Percentiles rank a stretch among this genome's conserved stretches.
phyloP scores from a whole-genome alignment of 208 protist species.

The Leishmania amazonensis region DNA sequence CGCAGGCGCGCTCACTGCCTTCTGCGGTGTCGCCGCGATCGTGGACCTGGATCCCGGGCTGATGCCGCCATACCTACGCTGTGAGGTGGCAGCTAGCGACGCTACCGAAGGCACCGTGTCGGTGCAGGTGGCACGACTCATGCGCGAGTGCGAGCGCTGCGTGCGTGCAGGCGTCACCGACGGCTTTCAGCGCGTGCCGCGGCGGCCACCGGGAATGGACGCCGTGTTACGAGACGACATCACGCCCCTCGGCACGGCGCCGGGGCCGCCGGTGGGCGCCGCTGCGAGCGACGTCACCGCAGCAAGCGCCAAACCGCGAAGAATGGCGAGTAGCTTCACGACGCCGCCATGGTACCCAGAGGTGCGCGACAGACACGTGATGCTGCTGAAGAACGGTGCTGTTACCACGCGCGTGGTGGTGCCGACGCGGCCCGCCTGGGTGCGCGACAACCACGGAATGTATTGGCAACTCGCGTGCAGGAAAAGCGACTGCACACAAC shows the following conservation, averaged over 20 bases:
- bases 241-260: background rate
- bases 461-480: background rate
- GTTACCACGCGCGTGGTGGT: background rate
- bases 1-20: constrained; percentile 24
- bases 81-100: background rate
- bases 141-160: background rate
- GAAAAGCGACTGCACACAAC: background rate
- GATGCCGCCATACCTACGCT: background rate
- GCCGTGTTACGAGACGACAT: background rate
- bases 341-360: background rate
- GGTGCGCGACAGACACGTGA: background rate
- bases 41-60: constrained; percentile 1
- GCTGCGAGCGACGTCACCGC: background rate
- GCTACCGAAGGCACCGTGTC: background rate
- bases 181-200: constrained; percentile 1
- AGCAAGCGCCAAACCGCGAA: background rate
- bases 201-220: background rate
- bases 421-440: background rate
- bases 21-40: constrained; percentile 11
- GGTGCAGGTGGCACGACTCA: constrained; percentile 5
- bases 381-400: background rate
- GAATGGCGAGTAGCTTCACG: background rate
- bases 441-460: background rate
- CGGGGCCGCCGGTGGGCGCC: no score
- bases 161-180: background rate